Conservation (phyloP, 441 rosid genomes). For the Populus hybrid region DNA sequence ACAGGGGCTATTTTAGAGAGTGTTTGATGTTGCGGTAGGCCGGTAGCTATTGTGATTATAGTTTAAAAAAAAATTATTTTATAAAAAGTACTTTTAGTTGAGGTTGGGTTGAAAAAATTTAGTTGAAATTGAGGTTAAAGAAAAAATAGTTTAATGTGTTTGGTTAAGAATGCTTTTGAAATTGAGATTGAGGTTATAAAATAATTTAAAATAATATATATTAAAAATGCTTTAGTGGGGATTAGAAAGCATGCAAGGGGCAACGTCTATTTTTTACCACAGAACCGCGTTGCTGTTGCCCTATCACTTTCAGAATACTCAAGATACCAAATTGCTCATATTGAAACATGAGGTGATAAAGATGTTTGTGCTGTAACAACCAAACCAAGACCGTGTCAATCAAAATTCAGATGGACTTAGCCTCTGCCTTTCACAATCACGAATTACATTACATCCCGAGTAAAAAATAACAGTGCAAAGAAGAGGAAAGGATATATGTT, state of each 20-base stretch:
- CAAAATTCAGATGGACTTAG: constrained; percentile 2
- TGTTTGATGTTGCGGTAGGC: no score
- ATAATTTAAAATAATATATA: no score
- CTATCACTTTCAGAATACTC: background rate
- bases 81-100: no score
- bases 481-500: background rate
- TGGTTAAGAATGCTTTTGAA: no score
- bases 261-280: background rate
- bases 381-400: background rate
- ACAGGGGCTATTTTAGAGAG: background rate
- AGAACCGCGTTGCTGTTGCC: background rate
- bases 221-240: background rate
- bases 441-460: no score
- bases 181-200: no score
- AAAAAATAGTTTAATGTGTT: no score
- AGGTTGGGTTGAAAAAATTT: no score
- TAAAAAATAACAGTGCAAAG: background rate
- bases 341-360: background rate
- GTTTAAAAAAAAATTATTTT: no score
- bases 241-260: background rate
- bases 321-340: background rate
- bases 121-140: no score
- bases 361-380: constrained; percentile 11
- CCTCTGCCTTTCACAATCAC: background rate
- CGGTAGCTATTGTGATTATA: no score